Evolutionary conservation across 2,329 filamentous ascomycete species (phyloP).

Genomic region (Penicillium sp.): DNA sequence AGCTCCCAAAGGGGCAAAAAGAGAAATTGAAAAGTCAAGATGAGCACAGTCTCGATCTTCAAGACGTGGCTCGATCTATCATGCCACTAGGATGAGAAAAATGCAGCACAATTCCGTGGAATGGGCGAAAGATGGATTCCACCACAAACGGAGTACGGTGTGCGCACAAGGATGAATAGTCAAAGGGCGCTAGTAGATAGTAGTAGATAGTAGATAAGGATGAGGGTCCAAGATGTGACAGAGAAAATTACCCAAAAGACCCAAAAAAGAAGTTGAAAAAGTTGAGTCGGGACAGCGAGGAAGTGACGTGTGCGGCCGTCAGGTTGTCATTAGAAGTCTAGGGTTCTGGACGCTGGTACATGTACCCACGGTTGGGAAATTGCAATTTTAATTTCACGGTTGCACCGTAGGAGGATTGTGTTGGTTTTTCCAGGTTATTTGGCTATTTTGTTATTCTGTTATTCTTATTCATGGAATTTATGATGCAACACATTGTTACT

Average conservation of each 20-base stretch:
- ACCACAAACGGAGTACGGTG: not conserved
- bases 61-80: not conserved
- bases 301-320: constrained; percentile 21
- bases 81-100: not conserved
- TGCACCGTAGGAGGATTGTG: no score
- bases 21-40: not conserved
- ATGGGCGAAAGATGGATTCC: not conserved
- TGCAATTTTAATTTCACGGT: constrained; percentile 6
- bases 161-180: not conserved
- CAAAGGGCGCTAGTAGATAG: not conserved
- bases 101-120: not conserved
- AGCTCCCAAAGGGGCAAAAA: constrained; percentile 1
- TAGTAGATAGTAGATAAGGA: not conserved
- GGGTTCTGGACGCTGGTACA: constrained; percentile 9
- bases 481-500: not conserved
- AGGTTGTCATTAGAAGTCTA: constrained; percentile 8
- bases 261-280: not conserved
- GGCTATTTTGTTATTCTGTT: not conserved
- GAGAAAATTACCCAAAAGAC: not conserved
- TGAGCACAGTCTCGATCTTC: not conserved
- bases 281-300: not conserved
- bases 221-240: not conserved
- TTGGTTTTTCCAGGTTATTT: no score
- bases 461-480: not conserved
- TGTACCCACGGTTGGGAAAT: constrained; percentile 11